phyloP scores from a whole-genome alignment of 306 rosid species.

The Sicyos baderoa region DNA sequence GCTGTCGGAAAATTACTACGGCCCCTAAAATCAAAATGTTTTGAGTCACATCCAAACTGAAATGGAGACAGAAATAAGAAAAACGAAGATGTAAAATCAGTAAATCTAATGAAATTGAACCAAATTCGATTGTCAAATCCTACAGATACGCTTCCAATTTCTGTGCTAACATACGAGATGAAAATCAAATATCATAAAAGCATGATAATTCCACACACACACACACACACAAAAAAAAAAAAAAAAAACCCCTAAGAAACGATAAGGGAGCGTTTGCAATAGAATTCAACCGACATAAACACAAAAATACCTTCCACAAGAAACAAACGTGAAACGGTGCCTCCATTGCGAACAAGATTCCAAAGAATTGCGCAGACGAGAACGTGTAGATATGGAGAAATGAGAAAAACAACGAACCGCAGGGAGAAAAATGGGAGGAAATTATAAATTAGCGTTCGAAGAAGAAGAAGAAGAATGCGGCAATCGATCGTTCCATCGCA shows the following conservation, averaged over 20 bases:
- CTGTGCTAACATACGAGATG: background rate
- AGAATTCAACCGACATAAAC: background rate
- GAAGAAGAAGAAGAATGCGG: conserved; percentile 39
- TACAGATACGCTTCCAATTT: background rate
- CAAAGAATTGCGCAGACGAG: background rate
- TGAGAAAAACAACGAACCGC: conserved; percentile 16
- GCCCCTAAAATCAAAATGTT: background rate
- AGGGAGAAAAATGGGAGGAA: background rate
- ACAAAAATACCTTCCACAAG: background rate
- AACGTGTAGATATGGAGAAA: background rate
- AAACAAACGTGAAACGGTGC: background rate
- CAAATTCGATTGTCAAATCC: background rate
- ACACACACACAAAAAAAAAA: no score
- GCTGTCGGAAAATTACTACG: no score
- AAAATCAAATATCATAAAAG: background rate
- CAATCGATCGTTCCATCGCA: conserved; percentile 43
- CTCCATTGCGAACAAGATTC: background rate
- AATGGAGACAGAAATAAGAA: background rate
- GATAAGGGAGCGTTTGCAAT: background rate
- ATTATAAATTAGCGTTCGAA: conserved; percentile 16
- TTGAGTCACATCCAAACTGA: background rate
- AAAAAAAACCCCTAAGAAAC: no score
- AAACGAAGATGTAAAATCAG: background rate
- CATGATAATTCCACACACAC: no score
- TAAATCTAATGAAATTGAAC: background rate